Evolutionary conservation across 768 basidiomycete genomes (phyloP), one percentile per base, ranked within the genome.

Genomic region (Kondoa subrosea): DNA sequence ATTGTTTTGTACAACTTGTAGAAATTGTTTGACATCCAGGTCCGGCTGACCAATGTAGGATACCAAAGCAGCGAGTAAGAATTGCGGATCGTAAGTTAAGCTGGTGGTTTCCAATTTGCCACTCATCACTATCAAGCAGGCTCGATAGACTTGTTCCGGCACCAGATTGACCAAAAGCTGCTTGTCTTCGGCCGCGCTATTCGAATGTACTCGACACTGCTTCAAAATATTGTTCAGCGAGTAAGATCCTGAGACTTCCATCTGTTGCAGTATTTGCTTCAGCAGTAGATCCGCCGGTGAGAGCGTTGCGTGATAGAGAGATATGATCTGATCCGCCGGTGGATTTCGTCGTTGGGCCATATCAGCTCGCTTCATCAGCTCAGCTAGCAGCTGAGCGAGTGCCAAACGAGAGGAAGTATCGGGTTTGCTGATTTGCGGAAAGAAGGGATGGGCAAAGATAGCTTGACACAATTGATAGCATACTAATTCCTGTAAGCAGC

Each of bases 1-100:
- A 71, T 93, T 91, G 4, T 86, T 87, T 71, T 90, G 80, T 75
- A 92, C 85, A 21, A 95, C 76, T 73, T 88, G 85, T 16, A 92
- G 86, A 91, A 91, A 93, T n/a, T 81, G 83, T 68, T 83, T 0
- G 80, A 76, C 0, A 84, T 85, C 17, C 77, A 80, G 50, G 40
- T 69, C 70, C 64, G 80, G 80, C 34, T 86, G 83, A 1, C 78
- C 77, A n/a, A 91, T 78, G 75, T 84, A 82, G 64, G 85, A 81
- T 2, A 82, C 81, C 40, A 85, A 82, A n/a, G 91, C 78, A 1
- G 84, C 78, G 34, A 87, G 76, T 16, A 89, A 73, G 76, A 92
- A 89, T 0, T 85, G 74, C 4, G 91, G 90, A 74, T 96, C 91
- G 73, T 91, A 95, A 85, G 75, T 14, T 77, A 78, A 21, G 82